Base-by-base conservation (phyloP, 768 basidiomycete species). In the Termitomyces sp. region DNA sequence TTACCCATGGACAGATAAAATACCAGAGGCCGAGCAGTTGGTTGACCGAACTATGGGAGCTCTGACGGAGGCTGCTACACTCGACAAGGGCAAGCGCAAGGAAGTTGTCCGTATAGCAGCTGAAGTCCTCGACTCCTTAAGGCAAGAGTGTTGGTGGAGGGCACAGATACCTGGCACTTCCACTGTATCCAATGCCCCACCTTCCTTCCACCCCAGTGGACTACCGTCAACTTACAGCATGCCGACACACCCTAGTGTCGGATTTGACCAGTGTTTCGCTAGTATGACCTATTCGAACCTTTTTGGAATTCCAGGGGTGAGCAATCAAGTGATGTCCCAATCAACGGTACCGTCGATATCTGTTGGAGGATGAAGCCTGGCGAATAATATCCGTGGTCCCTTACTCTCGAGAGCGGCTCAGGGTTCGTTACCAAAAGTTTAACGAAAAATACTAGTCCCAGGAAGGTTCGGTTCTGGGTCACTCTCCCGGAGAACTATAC, bases 61-160 rank as follows among this genome's bases (percentile, higher is more conserved):
- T 30, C 72, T 82, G n/a, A 59, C 59, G 14, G 65, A 70, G 33
- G 74, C 74, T n/a, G 64, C 66, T 30, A 55, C 60, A 32, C 71
- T 76, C 40, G 76, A 74, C 61, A 60, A 61, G 44, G 72, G 70
- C 22, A 74, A 71, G 62, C 70, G 68, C 26, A 75, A 71, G 20
- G 74, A 76, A 55, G 74, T 75, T 30, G 76, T 77, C 13, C 63
- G 62, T 8, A 70, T 77, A 61, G 79, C 75, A 24, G 64, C 75
- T 45, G 72, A 76, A 56, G 74, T 78, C 14, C 64, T 82, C 40
- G 59, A 52, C 16, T 67, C 69, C 24, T 65, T 78, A 50, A 65
- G 68, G 4, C 68, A 68, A 54, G 72, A 72, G 30, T 67, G 49
- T 22, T 58, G 60, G 59, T 69, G 64, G 68, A 60, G 56, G 52